Evolutionary conservation across 306 rosid genomes (phyloP).

Genomic region (Prunus mongolica): DNA sequence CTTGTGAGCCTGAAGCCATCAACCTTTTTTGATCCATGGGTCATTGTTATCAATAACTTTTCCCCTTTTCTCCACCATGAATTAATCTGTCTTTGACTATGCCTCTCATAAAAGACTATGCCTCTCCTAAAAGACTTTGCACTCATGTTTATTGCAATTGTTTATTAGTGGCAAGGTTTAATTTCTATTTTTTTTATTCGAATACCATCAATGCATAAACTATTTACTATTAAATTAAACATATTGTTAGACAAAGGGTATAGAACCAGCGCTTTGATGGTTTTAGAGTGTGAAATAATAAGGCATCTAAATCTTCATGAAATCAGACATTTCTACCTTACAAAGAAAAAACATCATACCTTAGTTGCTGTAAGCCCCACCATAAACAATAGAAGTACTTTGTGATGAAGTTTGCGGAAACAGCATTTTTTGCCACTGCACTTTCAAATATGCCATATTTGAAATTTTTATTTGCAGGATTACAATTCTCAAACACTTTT

Average conservation of each 20-base stretch:
- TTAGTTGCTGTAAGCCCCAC: slow-evolving; percentile 98
- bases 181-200: background rate
- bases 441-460: slow-evolving; percentile 63
- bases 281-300: background rate
- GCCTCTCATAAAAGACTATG: background rate
- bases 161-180: background rate
- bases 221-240: background rate
- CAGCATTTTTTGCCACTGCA: slow-evolving; percentile 61
- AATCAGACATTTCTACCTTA: slow-evolving; percentile 7
- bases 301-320: slow-evolving; percentile 20
- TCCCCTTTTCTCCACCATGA: background rate
- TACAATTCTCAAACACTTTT: slow-evolving; percentile 55
- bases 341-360: slow-evolving; percentile 46
- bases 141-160: background rate
- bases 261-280: background rate
- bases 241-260: background rate
- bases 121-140: background rate
- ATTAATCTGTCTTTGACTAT: background rate
- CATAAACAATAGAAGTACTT: slow-evolving; percentile 90
- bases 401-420: slow-evolving; percentile 54
- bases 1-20: background rate
- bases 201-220: background rate
- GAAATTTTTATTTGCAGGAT: slow-evolving; percentile 46
- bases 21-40: background rate
- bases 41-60: background rate